phyloP scores from a whole-genome alignment of 306 rosid species.

The Canavalia gladiata region DNA sequence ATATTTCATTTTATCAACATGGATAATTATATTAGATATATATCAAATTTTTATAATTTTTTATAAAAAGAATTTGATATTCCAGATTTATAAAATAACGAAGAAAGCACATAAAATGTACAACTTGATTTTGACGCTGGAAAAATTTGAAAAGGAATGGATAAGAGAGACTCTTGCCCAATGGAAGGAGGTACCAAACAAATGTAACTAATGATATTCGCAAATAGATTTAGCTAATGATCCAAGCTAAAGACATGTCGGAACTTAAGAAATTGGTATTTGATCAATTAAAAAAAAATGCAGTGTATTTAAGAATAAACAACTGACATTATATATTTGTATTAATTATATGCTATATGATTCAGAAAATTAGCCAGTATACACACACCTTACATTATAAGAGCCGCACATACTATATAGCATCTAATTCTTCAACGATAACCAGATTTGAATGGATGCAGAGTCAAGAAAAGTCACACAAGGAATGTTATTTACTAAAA shows the following conservation, averaged over 20 bases:
- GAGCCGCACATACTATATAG: not conserved
- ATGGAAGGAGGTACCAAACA: too few species aligned
- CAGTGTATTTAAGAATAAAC: constrained; percentile 1
- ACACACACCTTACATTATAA: not conserved
- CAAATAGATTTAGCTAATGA: not conserved
- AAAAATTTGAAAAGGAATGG: too few species aligned
- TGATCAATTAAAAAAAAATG: not conserved
- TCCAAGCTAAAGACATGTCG: not conserved
- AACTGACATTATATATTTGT: constrained; percentile 27
- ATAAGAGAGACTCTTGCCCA: too few species aligned
- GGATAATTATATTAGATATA: too few species aligned
- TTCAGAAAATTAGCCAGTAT: constrained; percentile 3
- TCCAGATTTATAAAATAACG: too few species aligned
- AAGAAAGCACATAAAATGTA: too few species aligned
- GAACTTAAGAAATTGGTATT: not conserved
- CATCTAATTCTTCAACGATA: constrained; percentile 15
- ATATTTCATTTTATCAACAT: too few species aligned
- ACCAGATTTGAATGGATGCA: not conserved
- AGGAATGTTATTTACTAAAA: not conserved
- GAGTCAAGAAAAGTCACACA: not conserved
- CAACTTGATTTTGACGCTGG: too few species aligned
- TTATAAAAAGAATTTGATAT: too few species aligned
- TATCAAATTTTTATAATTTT: too few species aligned
- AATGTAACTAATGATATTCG: not conserved
- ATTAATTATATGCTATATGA: constrained; percentile 32